Percentiles rank a stretch among this genome's conserved stretches.
Evolutionary conservation across 1,284 basidiomycete genomes (phyloP).

Genomic region (Trichosporon inkin): DNA sequence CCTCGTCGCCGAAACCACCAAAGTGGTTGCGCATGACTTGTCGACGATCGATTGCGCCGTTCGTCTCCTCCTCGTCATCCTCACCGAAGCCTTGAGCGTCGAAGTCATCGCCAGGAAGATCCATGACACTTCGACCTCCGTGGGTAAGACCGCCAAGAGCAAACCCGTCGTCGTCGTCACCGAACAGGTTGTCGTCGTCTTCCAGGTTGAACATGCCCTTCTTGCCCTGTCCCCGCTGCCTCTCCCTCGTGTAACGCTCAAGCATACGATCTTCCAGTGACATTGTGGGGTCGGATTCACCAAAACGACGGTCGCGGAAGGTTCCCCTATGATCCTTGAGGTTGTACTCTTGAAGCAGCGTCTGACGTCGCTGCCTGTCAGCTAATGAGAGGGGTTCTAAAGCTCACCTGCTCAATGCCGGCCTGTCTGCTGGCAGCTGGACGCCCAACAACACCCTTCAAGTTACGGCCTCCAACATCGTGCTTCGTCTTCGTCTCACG

Average conservation of each 20-base stretch:
- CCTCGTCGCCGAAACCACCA: conserved; percentile 70
- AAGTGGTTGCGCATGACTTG: conserved; percentile 71
- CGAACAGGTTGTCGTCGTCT: conserved; percentile 58
- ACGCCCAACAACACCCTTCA: conserved; percentile 75
- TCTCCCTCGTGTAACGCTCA: conserved; percentile 88
- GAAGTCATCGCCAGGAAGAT: conserved; percentile 69
- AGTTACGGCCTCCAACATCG: conserved; percentile 78
- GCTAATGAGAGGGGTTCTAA: neutral
- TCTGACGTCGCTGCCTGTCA: conserved; percentile 67
- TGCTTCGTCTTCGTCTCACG: conserved; percentile 88
- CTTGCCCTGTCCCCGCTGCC: conserved; percentile 62
- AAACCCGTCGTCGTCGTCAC: conserved; percentile 55
- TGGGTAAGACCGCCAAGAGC: conserved; percentile 65
- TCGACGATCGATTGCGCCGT: conserved; percentile 64
- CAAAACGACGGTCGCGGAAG: conserved; percentile 90
- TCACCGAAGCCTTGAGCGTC: conserved; percentile 69
- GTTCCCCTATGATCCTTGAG: conserved; percentile 76
- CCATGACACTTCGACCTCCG: conserved; percentile 80
- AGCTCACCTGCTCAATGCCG: conserved; percentile 78
- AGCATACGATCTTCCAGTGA: conserved; percentile 94
- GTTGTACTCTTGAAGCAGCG: conserved; percentile 73
- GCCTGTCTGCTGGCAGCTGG: conserved; percentile 84
- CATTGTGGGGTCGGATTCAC: conserved; percentile 88
- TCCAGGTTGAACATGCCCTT: conserved; percentile 82
- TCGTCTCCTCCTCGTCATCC: conserved; percentile 65